Conservation (phyloP, 345 rosid genomes). For the Brassica carinata region DNA sequence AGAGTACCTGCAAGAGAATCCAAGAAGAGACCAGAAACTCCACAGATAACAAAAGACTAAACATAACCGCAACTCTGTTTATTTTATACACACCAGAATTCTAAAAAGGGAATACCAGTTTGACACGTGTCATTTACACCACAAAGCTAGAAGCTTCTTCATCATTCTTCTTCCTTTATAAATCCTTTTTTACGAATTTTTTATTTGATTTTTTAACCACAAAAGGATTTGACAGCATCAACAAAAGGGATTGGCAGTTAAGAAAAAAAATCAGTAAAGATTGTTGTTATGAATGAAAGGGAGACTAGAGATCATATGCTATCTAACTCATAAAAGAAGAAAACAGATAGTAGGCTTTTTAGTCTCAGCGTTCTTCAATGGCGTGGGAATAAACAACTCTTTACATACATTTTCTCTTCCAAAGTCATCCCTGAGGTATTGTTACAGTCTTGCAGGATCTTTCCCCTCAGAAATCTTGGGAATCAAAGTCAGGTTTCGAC, state of each 20-base stretch:
- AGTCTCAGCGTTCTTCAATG: slow-evolving; percentile 3
- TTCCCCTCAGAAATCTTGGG: slow-evolving; percentile 58
- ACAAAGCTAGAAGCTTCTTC: slow-evolving; percentile 33
- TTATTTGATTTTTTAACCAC: not conserved
- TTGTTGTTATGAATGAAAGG: not conserved
- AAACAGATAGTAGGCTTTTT: too few species aligned
- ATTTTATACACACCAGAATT: not conserved
- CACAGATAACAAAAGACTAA: not conserved
- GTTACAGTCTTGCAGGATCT: slow-evolving; percentile 25
- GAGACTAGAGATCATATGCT: not conserved
- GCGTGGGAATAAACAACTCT: slow-evolving; percentile 11
- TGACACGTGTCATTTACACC: slow-evolving; percentile 30
- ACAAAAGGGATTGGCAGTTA: slow-evolving; percentile 4
- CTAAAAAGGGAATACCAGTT: not conserved
- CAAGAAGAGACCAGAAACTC: slow-evolving; percentile 25
- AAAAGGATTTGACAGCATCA: not conserved
- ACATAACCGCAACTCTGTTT: not conserved
- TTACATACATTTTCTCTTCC: not conserved
- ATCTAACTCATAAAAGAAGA: too few species aligned
- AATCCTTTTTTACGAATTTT: not conserved
- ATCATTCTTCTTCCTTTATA: not conserved
- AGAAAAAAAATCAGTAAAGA: slow-evolving; percentile 5
- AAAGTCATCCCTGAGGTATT: too few species aligned
- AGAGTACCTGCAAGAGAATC: slow-evolving; percentile 28
- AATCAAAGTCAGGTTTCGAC: slow-evolving; percentile 74